A percentile compares a stretch with the other conserved stretches of the same genome.
Conservation (phyloP, 108 stramenopile genomes). For the Cyclotella baltica region DNA sequence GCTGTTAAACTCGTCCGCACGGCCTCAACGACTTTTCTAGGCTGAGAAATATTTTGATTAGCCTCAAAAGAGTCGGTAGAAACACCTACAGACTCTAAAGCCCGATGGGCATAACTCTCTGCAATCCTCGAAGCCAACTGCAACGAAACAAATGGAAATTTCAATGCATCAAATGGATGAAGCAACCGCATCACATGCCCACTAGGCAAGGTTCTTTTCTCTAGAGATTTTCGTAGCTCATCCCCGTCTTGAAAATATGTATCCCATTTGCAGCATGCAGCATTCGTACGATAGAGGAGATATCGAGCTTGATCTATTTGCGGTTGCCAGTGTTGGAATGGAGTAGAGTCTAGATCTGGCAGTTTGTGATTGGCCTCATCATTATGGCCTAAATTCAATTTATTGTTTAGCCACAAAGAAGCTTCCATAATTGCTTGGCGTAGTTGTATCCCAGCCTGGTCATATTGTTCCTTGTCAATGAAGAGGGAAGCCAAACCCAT, state of each 20-base stretch:
- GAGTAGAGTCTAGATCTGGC: slow-evolving; percentile 23
- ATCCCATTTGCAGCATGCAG: slow-evolving; percentile 60
- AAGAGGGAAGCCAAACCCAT: slow-evolving; percentile 61
- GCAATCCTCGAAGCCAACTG: slow-evolving; percentile 57
- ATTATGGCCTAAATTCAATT: slow-evolving; percentile 1
- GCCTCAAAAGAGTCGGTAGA: background rate
- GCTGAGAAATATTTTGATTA: background rate
- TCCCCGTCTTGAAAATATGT: slow-evolving; percentile 48
- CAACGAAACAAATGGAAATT: slow-evolving; percentile 60
- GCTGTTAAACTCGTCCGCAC: slow-evolving; percentile 1
- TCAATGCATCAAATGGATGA: slow-evolving; percentile 68
- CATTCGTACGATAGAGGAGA: slow-evolving; percentile 57
- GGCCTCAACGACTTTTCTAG: slow-evolving; percentile 5
- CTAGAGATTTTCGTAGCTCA: slow-evolving; percentile 33
- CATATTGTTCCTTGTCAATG: slow-evolving; percentile 59
- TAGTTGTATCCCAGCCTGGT: slow-evolving; percentile 54
- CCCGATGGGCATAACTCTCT: slow-evolving; percentile 44
- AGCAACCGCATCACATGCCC: slow-evolving; percentile 33
- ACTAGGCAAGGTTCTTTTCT: background rate
- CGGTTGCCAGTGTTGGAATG: slow-evolving; percentile 37
- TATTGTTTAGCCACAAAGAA: slow-evolving; percentile 26
- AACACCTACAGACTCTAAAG: slow-evolving; percentile 44
- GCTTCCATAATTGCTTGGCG: slow-evolving; percentile 38
- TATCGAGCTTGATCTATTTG: slow-evolving; percentile 48
- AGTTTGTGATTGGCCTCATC: background rate